phyloP scores from a whole-genome alignment of 78 protist species.

The Dictyostelium intermedium region DNA sequence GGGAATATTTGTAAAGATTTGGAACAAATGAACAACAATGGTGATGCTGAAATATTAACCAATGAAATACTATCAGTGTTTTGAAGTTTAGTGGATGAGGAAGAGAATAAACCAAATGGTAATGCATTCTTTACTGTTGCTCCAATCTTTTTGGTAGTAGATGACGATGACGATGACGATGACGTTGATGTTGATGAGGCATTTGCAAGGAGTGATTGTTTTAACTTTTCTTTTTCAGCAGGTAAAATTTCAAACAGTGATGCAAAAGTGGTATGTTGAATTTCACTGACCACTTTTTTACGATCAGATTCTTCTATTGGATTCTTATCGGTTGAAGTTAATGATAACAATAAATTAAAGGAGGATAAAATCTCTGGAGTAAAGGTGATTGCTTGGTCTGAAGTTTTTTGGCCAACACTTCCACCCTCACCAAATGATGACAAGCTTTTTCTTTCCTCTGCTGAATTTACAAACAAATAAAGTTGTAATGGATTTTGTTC shows the following conservation, averaged over 20 bases:
- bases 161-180: neutral
- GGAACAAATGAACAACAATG: constrained; percentile 53
- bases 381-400: constrained; percentile 69
- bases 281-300: constrained; percentile 55
- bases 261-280: constrained; percentile 65
- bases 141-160: neutral
- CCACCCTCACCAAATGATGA: constrained; percentile 21
- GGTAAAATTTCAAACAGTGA: constrained; percentile 78
- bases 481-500: constrained; percentile 74
- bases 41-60: constrained; percentile 60
- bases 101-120: constrained; percentile 39
- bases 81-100: neutral
- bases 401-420: neutral
- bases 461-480: constrained; percentile 51
- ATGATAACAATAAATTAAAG: constrained; percentile 12
- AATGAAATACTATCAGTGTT: neutral
- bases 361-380: constrained; percentile 45
- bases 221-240: neutral
- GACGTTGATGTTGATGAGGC: neutral
- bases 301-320: constrained; percentile 49
- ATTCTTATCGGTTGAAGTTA: neutral
- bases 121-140: neutral
- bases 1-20: constrained; percentile 74
- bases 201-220: neutral
- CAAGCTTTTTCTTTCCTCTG: constrained; percentile 19